A percentile compares a stretch with the other conserved stretches of the same genome.
Evolutionary conservation across 164 flowering plant genomes (phyloP).

Genomic region (Tetracentron sinense): DNA sequence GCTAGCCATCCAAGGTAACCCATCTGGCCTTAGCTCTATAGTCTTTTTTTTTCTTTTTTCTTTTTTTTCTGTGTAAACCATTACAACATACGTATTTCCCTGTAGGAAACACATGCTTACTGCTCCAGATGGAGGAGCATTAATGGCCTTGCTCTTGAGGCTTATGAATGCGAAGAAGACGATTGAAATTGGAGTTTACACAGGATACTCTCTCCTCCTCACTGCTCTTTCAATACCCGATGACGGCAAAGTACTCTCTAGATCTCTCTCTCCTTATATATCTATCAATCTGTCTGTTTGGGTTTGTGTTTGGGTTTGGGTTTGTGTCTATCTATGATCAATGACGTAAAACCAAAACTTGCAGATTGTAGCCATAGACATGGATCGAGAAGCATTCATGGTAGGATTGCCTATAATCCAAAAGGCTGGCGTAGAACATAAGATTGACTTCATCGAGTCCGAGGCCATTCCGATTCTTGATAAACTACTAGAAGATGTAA

Average conservation of each 20-base stretch:
- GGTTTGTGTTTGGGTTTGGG: not conserved
- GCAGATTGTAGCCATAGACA: conserved; percentile 28
- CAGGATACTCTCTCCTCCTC: conserved; percentile 66
- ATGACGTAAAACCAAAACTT: not conserved
- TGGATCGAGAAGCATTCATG: conserved; percentile 22
- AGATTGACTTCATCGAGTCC: conserved; percentile 37
- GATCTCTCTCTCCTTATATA: not conserved
- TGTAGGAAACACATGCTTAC: conserved; percentile 37
- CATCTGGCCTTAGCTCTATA: not conserved
- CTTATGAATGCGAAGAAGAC: conserved; percentile 49
- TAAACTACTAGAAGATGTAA: conserved; percentile 28
- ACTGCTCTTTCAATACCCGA: conserved; percentile 60
- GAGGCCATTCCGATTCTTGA: conserved; percentile 24
- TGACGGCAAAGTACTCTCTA: conserved; percentile 52
- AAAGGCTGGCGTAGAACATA: conserved; percentile 36
- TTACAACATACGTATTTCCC: not conserved
- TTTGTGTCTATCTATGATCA: not conserved
- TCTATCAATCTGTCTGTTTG: not conserved
- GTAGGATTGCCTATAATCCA: conserved; percentile 34
- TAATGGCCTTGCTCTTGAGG: conserved; percentile 41
- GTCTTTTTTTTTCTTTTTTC: not conserved
- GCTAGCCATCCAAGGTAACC: conserved; percentile 34
- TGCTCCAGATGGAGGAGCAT: conserved; percentile 51
- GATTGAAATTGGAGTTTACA: conserved; percentile 63
- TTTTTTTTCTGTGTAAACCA: not conserved